These are phyloP conservation scores for Wickerhamiella lipophila DNA, from an alignment of 805 yeast genomes.

Conservation along the genomic window DNA sequence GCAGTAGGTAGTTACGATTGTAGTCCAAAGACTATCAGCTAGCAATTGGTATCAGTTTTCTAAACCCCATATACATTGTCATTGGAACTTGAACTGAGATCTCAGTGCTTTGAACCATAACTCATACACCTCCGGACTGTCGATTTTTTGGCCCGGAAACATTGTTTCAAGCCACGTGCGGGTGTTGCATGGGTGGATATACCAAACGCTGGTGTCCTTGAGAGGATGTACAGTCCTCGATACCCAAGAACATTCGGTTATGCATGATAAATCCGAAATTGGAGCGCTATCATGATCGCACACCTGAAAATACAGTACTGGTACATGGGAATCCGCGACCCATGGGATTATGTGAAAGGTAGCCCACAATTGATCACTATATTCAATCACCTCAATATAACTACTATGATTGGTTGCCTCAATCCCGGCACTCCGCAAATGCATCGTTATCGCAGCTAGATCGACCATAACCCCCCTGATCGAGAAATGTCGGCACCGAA, in stretches of 20 bases:
- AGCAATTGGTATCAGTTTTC: neutral
- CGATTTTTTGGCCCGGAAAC: neutral
- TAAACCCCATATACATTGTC: neutral
- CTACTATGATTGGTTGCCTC: neutral
- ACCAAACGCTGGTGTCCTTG: conserved; percentile 23
- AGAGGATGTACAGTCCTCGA: conserved; percentile 25
- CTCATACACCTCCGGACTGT: neutral
- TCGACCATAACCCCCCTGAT: neutral
- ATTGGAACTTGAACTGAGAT: neutral
- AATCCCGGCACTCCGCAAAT: neutral
- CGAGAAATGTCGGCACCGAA: neutral
- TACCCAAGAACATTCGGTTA: neutral
- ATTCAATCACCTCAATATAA: neutral
- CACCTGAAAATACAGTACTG: conserved; percentile 23
- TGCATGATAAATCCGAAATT: neutral
- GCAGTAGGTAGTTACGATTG: too few species aligned
- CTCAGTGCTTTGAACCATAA: neutral
- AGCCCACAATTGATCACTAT: neutral
- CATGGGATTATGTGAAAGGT: conserved; percentile 19
- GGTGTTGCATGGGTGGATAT: conserved; percentile 35
- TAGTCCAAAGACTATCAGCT: neutral
- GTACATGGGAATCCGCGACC: conserved; percentile 25
- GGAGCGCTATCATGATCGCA: conserved; percentile 1
- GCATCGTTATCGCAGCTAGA: neutral
- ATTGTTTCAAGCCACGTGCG: conserved; percentile 23